Conservation (phyloP, 179 eudicot genomes). For the Pouteria campechiana region DNA sequence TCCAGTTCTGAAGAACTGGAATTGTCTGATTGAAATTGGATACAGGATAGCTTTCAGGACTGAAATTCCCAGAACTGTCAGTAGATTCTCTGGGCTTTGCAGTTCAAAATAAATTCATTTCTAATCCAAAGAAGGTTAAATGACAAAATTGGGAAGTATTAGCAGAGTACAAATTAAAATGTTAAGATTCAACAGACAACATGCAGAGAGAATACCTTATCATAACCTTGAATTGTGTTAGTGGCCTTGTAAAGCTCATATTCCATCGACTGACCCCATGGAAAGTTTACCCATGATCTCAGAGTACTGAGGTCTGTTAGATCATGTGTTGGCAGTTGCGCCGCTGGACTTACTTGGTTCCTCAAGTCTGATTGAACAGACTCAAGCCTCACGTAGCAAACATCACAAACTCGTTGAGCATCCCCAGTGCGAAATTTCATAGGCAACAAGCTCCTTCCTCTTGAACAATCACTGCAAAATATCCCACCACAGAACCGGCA, state of each 20-base stretch:
- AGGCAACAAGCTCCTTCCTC: slow-evolving; percentile 89
- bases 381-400: slow-evolving; percentile 85
- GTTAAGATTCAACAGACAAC: no score
- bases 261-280: slow-evolving; percentile 96
- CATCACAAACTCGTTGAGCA: slow-evolving; percentile 93
- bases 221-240: slow-evolving; percentile 60
- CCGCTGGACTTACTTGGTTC: slow-evolving; percentile 90
- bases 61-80: no score
- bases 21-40: no score
- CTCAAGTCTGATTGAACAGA: slow-evolving; percentile 71
- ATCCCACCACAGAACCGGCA: slow-evolving; percentile 95
- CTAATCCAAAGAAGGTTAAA: no score
- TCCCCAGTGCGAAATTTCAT: slow-evolving; percentile 44
- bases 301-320: slow-evolving; percentile 88
- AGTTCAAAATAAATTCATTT: no score
- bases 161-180: no score
- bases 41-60: no score
- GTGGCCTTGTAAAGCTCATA: slow-evolving; percentile 86
- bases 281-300: slow-evolving; percentile 95
- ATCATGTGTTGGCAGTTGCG: slow-evolving; percentile 82
- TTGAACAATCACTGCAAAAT: slow-evolving; percentile 73
- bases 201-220: slow-evolving; percentile 43
- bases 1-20: no score
- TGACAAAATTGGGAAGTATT: no score
- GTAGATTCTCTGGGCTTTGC: no score